Evolutionary conservation across 208 protist genomes (phyloP).

Genomic region (Crithidia fasciculata): DNA sequence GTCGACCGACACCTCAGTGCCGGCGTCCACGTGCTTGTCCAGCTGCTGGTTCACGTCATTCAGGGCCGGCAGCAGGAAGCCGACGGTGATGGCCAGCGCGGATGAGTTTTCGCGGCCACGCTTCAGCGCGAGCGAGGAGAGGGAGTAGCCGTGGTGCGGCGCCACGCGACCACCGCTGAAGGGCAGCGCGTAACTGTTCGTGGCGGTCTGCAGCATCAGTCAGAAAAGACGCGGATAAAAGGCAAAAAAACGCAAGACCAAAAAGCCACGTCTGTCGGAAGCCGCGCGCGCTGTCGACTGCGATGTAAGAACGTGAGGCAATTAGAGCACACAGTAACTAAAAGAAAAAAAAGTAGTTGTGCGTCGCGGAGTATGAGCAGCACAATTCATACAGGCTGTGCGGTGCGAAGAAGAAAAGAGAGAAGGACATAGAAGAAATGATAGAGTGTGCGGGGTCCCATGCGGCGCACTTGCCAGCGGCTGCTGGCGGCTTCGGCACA

Average conservation of each 20-base stretch:
- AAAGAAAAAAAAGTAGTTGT: no score
- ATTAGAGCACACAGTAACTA: no score
- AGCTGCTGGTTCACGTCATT: slow-evolving; percentile 54
- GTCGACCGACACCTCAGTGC: slow-evolving; percentile 58
- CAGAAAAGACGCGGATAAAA: not conserved
- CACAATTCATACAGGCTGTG: no score
- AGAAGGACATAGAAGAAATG: not conserved
- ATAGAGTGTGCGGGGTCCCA: no score
- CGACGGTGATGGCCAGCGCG: slow-evolving; percentile 50
- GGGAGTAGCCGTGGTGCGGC: slow-evolving; percentile 58
- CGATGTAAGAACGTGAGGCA: no score
- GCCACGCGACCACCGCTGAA: slow-evolving; percentile 25
- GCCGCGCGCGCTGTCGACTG: no score
- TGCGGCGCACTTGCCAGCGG: no score
- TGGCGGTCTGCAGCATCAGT: slow-evolving; percentile 25
- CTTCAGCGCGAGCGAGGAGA: slow-evolving; percentile 47
- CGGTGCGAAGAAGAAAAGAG: not conserved
- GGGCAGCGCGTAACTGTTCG: slow-evolving; percentile 22
- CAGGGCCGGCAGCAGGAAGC: slow-evolving; percentile 66
- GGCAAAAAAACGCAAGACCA: not conserved
- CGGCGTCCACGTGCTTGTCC: slow-evolving; percentile 63
- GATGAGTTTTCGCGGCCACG: slow-evolving; percentile 72
- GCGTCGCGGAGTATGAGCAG: not conserved
- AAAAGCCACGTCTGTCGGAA: no score
- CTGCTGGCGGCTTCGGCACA: no score